Percentiles rank a stretch among this genome's conserved stretches.
Evolutionary conservation across 139 green algal genomes (phyloP).

Genomic region (Diplosphaera chodatii): DNA sequence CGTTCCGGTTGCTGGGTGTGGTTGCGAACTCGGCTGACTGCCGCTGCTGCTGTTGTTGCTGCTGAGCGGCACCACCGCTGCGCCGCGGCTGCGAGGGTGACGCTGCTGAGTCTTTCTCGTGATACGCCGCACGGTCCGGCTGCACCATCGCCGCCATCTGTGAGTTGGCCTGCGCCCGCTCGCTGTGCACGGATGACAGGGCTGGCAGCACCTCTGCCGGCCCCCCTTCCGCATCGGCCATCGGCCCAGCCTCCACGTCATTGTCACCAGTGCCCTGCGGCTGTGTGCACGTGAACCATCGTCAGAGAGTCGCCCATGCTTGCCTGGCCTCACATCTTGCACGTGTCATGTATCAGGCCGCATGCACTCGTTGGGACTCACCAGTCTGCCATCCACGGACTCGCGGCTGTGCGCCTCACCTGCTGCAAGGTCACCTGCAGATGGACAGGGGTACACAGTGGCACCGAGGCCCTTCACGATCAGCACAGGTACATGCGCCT

Average conservation of each 20-base stretch:
- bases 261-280: background rate
- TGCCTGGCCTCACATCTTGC: no score
- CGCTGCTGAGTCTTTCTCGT: background rate
- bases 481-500: no score
- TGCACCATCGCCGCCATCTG: background rate
- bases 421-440: no score
- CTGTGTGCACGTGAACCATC: no score
- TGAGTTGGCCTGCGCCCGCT: background rate
- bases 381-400: background rate
- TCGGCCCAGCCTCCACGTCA: background rate
- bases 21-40: no score
- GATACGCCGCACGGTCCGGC: background rate
- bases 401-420: background rate
- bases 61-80: background rate
- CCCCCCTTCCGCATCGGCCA: background rate
- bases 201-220: background rate
- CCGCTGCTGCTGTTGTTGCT: background rate
- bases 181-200: background rate
- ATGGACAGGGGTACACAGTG: no score
- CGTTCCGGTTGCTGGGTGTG: background rate
- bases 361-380: no score
- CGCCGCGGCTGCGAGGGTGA: background rate
- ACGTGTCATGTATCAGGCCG: no score
- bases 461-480: no score
- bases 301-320: no score